phyloP scores from a whole-genome alignment of 2,329 filamentous ascomycete genomes.

The Ascochyta rabiei region DNA sequence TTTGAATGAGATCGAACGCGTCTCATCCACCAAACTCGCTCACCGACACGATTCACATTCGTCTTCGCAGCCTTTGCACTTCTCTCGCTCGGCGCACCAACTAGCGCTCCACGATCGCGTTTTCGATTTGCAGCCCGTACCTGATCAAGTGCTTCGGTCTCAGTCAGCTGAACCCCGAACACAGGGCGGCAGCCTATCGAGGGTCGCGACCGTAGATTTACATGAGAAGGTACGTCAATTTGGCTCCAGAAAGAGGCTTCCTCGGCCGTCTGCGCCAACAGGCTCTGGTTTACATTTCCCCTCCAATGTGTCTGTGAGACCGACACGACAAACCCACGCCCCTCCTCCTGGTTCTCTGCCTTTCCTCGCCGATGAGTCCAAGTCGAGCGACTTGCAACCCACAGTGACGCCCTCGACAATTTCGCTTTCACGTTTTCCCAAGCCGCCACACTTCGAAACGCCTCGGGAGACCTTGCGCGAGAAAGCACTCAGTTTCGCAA shows the following conservation, averaged over 20 bases:
- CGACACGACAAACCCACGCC: constrained; percentile 24
- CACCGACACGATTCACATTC: constrained; percentile 20
- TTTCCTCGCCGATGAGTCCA: constrained; percentile 30
- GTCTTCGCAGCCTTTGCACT: constrained; percentile 30
- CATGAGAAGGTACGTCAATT: constrained; percentile 37
- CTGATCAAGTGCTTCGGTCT: constrained; percentile 32
- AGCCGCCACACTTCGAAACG: constrained; percentile 33
- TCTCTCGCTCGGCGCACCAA: constrained; percentile 40
- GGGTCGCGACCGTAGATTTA: constrained; percentile 18
- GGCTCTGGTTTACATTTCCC: constrained; percentile 10
- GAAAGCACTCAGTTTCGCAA: constrained; percentile 28
- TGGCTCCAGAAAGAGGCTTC: constrained; percentile 45
- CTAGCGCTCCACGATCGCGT: constrained; percentile 27
- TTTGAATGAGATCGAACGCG: constrained; percentile 41
- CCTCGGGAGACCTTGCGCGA: constrained; percentile 22
- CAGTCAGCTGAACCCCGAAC: constrained; percentile 37
- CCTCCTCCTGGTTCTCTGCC: constrained; percentile 25
- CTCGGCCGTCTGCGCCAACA: constrained; percentile 33
- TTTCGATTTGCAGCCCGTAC: constrained; percentile 15
- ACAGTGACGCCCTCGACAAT: constrained; percentile 33
- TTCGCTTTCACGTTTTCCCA: constrained; percentile 46
- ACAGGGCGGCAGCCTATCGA: constrained; percentile 25
- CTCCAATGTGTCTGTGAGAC: constrained; percentile 25
- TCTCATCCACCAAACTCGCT: constrained; percentile 23
- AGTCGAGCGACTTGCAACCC: constrained; percentile 19